Evolutionary conservation across 2,329 filamentous ascomycete species (phyloP), one percentile per base, ranked within the genome.

Genomic region (Colletotrichum lini): DNA sequence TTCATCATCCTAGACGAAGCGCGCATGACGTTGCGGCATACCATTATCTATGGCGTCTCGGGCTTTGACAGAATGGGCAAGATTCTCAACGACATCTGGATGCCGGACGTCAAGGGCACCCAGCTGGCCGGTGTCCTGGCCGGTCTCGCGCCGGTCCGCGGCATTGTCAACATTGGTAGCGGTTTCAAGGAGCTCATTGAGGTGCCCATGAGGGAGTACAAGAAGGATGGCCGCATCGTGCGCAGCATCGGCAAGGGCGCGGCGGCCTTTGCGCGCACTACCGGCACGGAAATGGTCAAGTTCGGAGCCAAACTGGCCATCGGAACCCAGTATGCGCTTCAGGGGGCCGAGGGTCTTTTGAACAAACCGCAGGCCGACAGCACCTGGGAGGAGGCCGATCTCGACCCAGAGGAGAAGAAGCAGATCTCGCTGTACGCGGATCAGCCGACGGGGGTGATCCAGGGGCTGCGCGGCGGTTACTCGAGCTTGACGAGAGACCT

Each of bases 71-170:
- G 93, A 60, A 87, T 99, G 2, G 95, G 96, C 65, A 90, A 95
- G 80, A 96, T 92, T 2, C 88, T 99, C 44, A 98, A 98, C 78
- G 94, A 97, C 78, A 94, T 98, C 53, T 99, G 96, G 96, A 97
- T 92, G 88, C 95, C 95, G 1, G 96, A 99, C 78, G 93, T 99
- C 66, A 94, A 93, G 79, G 86, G 89, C 18, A 97, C 96, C 75
- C 96, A 99, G 80, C 91, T 99, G 6, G 94, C 95, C 0, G 91
- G 93, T 1, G 93, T 99, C 1, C 88, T 99, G 45, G 94, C 95
- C 3, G 96, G 96, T 23, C 86, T 99, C 7, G 95, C 95, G 0
- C 94, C 95, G 0, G 92, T 98, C n/a, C 91, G 95, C 16, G 94
- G 94, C 1, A 84, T 99, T 1, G 96, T 97, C 61, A 98, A 97